Evolutionary conservation across 1,284 basidiomycete genomes (phyloP).

Genomic region (Puccinia hordei): DNA sequence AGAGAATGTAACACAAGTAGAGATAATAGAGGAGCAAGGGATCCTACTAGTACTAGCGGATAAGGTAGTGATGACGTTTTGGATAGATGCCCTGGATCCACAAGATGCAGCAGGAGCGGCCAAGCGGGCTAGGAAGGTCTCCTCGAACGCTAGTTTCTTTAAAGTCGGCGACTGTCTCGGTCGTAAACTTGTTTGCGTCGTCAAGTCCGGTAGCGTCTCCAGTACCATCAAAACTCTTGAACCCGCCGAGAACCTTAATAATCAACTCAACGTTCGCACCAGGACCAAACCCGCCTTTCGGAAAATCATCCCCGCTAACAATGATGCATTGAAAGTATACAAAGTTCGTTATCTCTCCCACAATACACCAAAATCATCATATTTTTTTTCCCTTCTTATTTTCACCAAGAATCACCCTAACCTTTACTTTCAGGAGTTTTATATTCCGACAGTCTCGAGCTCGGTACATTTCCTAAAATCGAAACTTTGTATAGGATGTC

Average conservation of each 20-base stretch:
- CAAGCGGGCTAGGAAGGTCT: constrained; percentile 91
- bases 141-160: constrained; percentile 96
- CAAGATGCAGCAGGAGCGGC: constrained; percentile 85
- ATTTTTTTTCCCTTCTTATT: not conserved
- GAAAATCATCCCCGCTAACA: constrained; percentile 87
- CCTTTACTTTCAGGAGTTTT: constrained; percentile 74
- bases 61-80: constrained; percentile 82
- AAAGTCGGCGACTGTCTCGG: constrained; percentile 92
- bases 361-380: too few species aligned
- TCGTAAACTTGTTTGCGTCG: constrained; percentile 92
- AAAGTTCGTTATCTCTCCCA: constrained; percentile 66
- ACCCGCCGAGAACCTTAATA: constrained; percentile 62
- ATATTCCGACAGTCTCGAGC: constrained; percentile 94
- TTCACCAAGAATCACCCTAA: not conserved
- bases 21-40: constrained; percentile 94
- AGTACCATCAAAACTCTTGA: constrained; percentile 98
- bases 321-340: constrained; percentile 91
- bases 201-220: constrained; percentile 90
- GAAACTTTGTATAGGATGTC: constrained; percentile 93
- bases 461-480: constrained; percentile 98
- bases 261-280: not conserved
- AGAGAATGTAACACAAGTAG: constrained; percentile 88
- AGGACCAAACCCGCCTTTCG: constrained; percentile 65
- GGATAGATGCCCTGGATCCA: constrained; percentile 86
- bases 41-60: constrained; percentile 88